Evolutionary conservation across 805 yeast species (phyloP).

Genomic region (Ogataea pignaliae): DNA sequence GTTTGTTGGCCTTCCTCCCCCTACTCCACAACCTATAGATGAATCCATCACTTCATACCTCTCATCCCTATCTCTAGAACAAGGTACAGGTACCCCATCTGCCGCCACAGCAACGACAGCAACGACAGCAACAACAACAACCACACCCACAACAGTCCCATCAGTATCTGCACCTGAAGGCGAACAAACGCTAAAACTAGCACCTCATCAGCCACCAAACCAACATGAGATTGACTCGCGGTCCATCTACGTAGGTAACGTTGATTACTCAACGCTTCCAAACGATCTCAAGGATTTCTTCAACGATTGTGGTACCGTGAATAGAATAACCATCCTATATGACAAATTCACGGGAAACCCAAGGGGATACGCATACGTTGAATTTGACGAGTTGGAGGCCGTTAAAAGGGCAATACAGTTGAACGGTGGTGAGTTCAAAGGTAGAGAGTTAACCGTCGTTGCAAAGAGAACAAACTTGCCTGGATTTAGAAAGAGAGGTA

Average conservation of each 20-base stretch:
- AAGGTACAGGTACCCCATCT: too few relatives aligned
- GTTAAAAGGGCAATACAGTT: conserved; percentile 62
- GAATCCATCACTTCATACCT: too few relatives aligned
- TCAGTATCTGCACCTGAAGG: not conserved
- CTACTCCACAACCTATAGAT: too few relatives aligned
- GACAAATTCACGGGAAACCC: conserved; percentile 74
- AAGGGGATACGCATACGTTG: conserved; percentile 83
- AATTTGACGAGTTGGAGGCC: conserved; percentile 59
- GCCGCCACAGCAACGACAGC: not conserved
- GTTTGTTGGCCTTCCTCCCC: too few relatives aligned
- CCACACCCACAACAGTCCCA: conserved; percentile 1
- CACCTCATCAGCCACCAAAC: conserved; percentile 30
- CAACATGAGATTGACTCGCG: conserved; percentile 64
- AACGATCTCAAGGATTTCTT: conserved; percentile 73
- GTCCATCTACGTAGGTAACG: conserved; percentile 79
- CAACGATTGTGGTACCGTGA: conserved; percentile 63
- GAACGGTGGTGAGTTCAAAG: conserved; percentile 61
- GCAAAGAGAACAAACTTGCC: conserved; percentile 81
- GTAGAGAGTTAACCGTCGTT: conserved; percentile 62
- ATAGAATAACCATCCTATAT: conserved; percentile 71
- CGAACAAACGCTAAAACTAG: conserved; percentile 14
- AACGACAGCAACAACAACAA: conserved; percentile 2
- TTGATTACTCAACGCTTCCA: conserved; percentile 72
- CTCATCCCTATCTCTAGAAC: too few relatives aligned
- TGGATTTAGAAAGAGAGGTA: conserved; percentile 35